Evolutionary conservation across 208 protist genomes (phyloP).

Genomic region (Wallacemonas collosoma): DNA sequence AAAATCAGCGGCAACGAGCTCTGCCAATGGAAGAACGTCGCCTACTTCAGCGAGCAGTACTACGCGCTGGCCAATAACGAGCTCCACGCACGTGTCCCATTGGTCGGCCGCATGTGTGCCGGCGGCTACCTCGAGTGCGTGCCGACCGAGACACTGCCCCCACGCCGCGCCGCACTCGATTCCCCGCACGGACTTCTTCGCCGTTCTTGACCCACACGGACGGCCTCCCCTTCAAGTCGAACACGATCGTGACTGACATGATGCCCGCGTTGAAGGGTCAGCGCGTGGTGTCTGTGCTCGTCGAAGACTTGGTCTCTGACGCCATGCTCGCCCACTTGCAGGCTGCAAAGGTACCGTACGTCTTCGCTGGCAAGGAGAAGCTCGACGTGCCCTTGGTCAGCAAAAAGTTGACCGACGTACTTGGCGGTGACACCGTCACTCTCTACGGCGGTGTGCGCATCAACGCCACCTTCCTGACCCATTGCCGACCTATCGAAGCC

Average conservation of each 20-base stretch:
- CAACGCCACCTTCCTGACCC: conserved; percentile 20
- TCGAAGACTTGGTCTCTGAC: conserved; percentile 28
- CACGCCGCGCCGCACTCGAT: conserved; percentile 8
- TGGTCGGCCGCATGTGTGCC: conserved; percentile 22
- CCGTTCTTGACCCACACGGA: conserved; percentile 26
- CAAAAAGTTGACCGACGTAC: conserved; percentile 22
- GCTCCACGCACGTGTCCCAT: conserved; percentile 12
- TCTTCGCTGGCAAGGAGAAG: conserved; percentile 29
- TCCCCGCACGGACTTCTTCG: conserved; percentile 23
- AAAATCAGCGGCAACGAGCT: conserved; percentile 23
- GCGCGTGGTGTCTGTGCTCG: conserved; percentile 25
- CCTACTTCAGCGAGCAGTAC: conserved; percentile 13
- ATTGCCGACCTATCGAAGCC: neutral
- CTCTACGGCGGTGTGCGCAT: conserved; percentile 26
- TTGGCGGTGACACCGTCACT: conserved; percentile 19
- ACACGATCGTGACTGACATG: conserved; percentile 11
- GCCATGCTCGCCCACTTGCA: conserved; percentile 23
- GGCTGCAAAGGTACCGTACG: conserved; percentile 24
- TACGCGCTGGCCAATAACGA: conserved; percentile 18
- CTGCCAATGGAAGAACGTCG: neutral
- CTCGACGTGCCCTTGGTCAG: conserved; percentile 21
- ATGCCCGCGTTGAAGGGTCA: conserved; percentile 30
- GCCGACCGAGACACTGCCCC: conserved; percentile 16
- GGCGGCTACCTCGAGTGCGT: conserved; percentile 10
- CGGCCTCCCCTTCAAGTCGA: conserved; percentile 11